phyloP scores from a whole-genome alignment of 495 filamentous ascomycete species.

The Penicillium chermesinum region DNA sequence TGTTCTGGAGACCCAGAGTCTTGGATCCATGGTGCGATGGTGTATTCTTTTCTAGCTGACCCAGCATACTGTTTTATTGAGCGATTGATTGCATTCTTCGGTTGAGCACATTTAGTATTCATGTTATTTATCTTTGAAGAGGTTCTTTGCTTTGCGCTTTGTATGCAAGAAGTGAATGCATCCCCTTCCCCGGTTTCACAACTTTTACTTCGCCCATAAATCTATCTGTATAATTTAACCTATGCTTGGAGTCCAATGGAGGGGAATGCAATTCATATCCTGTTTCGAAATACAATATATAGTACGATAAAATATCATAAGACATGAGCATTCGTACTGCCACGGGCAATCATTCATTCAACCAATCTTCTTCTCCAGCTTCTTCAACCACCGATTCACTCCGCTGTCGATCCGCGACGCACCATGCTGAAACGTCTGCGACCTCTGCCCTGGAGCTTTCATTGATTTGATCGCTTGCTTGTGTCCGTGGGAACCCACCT shows the following conservation, averaged over 20 bases:
- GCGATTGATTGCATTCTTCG: slow-evolving; percentile 26
- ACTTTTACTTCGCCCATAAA: neutral
- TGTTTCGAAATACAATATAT: too few relatives aligned
- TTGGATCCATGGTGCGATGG: neutral
- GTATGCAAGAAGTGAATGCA: slow-evolving; percentile 7
- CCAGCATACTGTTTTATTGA: slow-evolving; percentile 25
- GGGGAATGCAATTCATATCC: too few relatives aligned
- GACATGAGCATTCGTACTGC: neutral
- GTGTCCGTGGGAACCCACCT: slow-evolving; percentile 38
- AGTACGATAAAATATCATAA: too few relatives aligned
- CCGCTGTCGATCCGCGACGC: slow-evolving; percentile 70
- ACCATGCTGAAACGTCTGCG: slow-evolving; percentile 60
- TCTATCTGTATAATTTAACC: neutral
- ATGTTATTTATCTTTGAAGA: slow-evolving; percentile 11
- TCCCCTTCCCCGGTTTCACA: slow-evolving; percentile 1
- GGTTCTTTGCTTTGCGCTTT: neutral
- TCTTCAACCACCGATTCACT: slow-evolving; percentile 78
- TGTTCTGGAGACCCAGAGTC: slow-evolving; percentile 1
- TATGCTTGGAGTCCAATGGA: too few relatives aligned
- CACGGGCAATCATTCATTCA: neutral
- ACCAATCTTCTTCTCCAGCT: slow-evolving; percentile 80
- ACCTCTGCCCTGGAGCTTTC: slow-evolving; percentile 41
- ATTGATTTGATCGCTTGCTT: slow-evolving; percentile 50
- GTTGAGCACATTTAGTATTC: slow-evolving; percentile 16
- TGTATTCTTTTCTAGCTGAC: slow-evolving; percentile 17